Percentiles rank a stretch among this genome's conserved stretches.
phyloP scores from a whole-genome alignment of 306 rosid species.

The Benincasa hispida region DNA sequence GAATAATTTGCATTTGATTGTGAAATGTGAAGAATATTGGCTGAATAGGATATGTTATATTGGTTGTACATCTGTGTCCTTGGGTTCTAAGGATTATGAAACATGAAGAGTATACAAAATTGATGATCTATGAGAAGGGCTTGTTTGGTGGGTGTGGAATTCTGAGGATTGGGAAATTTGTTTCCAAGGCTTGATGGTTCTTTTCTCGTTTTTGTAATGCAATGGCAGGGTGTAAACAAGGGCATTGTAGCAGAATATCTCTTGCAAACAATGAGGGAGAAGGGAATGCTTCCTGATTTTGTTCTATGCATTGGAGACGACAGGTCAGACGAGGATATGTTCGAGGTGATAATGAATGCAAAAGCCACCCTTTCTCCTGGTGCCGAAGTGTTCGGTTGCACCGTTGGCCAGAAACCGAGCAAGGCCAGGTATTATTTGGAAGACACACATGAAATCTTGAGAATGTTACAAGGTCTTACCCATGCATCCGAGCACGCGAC shows the following conservation, averaged over 20 bases:
- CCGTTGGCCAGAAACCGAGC: constrained; percentile 55
- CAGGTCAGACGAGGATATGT: constrained; percentile 89
- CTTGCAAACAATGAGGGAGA: constrained; percentile 43
- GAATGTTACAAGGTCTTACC: constrained; percentile 79
- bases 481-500: constrained; percentile 44
- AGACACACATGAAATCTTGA: constrained; percentile 75
- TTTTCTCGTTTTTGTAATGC: neutral
- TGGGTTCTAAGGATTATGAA: too few species aligned
- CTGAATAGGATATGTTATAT: too few species aligned
- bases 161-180: neutral
- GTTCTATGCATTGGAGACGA: constrained; percentile 87
- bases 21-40: neutral
- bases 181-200: neutral
- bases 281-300: constrained; percentile 52
- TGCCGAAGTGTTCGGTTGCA: constrained; percentile 45
- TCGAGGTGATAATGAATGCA: constrained; percentile 39
- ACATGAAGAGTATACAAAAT: neutral
- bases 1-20: neutral
- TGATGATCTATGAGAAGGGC: neutral
- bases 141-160: neutral
- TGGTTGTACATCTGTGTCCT: too few species aligned
- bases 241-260: constrained; percentile 68
- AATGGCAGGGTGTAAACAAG: constrained; percentile 69
- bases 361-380: constrained; percentile 29
- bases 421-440: constrained; percentile 51